A percentile compares a stretch with the other conserved stretches of the same genome.
These are phyloP conservation scores for Pyropia yezoensis DNA, from an alignment of 23 red algal species.

Conservation along the genomic window DNA sequence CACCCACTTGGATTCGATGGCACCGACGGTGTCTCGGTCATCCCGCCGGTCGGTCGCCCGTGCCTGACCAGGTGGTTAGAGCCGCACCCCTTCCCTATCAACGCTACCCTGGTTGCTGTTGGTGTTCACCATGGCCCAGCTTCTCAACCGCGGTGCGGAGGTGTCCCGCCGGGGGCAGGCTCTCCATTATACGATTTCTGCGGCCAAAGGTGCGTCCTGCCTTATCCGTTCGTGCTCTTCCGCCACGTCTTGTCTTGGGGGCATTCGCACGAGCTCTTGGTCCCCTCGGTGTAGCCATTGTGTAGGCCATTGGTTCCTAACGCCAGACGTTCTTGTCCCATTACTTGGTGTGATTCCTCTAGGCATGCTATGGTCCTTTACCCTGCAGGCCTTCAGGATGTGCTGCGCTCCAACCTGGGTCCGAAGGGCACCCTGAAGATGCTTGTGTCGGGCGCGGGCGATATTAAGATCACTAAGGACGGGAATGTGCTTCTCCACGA, in stretches of 20 bases:
- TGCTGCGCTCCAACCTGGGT: conserved; percentile 91
- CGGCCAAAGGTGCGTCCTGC: conserved; percentile 53
- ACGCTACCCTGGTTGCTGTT: too few relatives aligned
- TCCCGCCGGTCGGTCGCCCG: too few relatives aligned
- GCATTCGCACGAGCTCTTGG: background rate
- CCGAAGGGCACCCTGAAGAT: conserved; percentile 97
- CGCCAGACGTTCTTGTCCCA: background rate
- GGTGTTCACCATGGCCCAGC: conserved; percentile 1
- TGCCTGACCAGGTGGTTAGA: too few relatives aligned
- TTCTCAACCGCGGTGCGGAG: conserved; percentile 91
- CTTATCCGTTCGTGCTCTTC: background rate
- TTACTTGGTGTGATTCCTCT: background rate
- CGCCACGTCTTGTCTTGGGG: background rate
- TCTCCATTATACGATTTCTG: conserved; percentile 82
- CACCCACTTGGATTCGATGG: too few relatives aligned
- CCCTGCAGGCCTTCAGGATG: conserved; percentile 59
- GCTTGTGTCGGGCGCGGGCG: conserved; percentile 89
- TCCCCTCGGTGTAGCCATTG: background rate
- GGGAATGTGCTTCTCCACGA: conserved; percentile 91
- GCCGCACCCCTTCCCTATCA: too few relatives aligned
- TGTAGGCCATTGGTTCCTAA: background rate
- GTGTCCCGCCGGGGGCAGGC: conserved; percentile 85
- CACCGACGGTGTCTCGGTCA: too few relatives aligned
- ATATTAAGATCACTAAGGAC: conserved; percentile 98
- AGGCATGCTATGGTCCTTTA: too few relatives aligned